These are phyloP conservation scores for Penicillium antarcticum DNA, from an alignment of 495 filamentous ascomycete genomes.

Conservation along the genomic window DNA sequence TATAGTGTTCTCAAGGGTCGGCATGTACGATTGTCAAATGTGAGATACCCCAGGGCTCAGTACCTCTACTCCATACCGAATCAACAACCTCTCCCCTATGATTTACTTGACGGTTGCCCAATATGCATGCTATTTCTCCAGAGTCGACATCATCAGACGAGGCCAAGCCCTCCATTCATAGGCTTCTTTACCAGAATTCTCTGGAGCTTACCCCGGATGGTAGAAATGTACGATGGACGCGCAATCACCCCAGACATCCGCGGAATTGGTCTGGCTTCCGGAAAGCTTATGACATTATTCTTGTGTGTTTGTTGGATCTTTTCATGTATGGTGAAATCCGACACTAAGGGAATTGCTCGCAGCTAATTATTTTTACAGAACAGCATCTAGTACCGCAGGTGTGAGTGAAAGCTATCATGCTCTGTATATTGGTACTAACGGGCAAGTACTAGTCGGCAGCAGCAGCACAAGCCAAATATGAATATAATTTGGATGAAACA, in stretches of 20 bases:
- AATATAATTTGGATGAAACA: slow-evolving; percentile 27
- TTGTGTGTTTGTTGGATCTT: slow-evolving; percentile 41
- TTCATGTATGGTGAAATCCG: slow-evolving; percentile 29
- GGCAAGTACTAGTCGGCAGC: slow-evolving; percentile 25
- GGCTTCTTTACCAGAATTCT: slow-evolving; percentile 14
- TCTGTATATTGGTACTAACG: background rate
- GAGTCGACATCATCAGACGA: slow-evolving; percentile 10
- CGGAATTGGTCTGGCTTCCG: slow-evolving; percentile 35
- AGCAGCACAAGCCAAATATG: slow-evolving; percentile 28
- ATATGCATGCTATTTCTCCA: slow-evolving; percentile 10
- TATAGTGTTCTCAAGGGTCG: background rate
- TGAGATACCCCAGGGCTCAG: background rate
- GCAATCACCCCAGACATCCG: slow-evolving; percentile 35
- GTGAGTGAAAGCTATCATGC: slow-evolving; percentile 18
- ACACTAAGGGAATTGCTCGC: background rate
- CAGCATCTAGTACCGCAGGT: slow-evolving; percentile 39
- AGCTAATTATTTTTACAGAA: slow-evolving; percentile 22
- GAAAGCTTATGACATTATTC: slow-evolving; percentile 33
- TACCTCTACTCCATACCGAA: background rate
- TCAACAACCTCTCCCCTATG: background rate
- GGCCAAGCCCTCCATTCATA: slow-evolving; percentile 10
- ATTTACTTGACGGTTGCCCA: background rate
- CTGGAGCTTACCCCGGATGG: slow-evolving; percentile 36
- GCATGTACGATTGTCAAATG: background rate
- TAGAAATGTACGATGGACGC: slow-evolving; percentile 34